phyloP scores from a whole-genome alignment of 176 grass and related monocot species.

The Pontederia paniculata region DNA sequence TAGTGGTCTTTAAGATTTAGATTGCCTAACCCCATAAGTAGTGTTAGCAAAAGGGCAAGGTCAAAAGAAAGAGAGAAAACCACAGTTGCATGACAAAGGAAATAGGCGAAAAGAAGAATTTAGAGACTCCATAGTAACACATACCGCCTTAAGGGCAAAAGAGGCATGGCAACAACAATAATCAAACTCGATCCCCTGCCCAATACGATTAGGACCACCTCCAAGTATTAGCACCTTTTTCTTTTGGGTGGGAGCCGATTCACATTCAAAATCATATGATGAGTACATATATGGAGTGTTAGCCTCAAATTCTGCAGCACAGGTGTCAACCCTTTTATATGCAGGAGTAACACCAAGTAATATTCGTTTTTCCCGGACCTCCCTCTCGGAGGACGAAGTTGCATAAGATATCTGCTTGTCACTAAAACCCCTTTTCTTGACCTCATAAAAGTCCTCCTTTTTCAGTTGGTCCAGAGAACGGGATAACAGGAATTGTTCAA shows the following conservation, averaged over 20 bases:
- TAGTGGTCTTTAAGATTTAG: no score
- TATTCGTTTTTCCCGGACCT: constrained; percentile 52
- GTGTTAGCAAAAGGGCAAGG: no score
- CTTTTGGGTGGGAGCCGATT: constrained; percentile 50
- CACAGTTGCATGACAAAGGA: no score
- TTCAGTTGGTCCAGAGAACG: constrained; percentile 42
- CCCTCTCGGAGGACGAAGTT: constrained; percentile 51
- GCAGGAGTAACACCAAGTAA: constrained; percentile 46
- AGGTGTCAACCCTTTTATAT: constrained; percentile 92
- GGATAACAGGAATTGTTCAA: constrained; percentile 43
- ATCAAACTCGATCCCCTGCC: constrained; percentile 91
- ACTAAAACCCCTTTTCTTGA: constrained; percentile 80
- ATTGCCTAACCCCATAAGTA: no score
- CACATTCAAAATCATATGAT: constrained; percentile 79
- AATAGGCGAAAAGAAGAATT: constrained; percentile 1
- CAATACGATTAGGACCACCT: constrained; percentile 87
- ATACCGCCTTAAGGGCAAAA: constrained; percentile 64
- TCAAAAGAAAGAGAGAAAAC: no score
- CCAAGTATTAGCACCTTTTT: constrained; percentile 95
- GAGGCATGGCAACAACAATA: constrained; percentile 95
- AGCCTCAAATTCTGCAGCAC: constrained; percentile 91
- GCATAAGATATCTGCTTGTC: constrained; percentile 83
- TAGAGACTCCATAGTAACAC: constrained; percentile 14
- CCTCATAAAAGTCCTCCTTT: constrained; percentile 74
- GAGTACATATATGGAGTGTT: constrained; percentile 96